Evolutionary conservation across 768 basidiomycete genomes (phyloP), one percentile per base, ranked within the genome.

Genomic region (Tylopilus plumbeoviolaceoides): DNA sequence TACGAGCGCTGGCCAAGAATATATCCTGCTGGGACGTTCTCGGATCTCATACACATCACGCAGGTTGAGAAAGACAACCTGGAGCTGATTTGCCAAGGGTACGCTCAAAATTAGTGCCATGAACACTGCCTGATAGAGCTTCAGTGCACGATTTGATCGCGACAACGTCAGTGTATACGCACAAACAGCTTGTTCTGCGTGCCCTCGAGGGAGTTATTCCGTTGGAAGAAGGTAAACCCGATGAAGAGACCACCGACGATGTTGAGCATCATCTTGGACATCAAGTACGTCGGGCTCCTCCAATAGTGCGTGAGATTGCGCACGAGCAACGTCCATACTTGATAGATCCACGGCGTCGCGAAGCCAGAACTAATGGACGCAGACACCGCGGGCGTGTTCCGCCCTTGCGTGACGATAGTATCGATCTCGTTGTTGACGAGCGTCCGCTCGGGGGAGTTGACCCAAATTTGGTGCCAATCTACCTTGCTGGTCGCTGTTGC

Each of bases 381-480:
- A 23, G 64, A 50, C 4, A 79, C 70, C 0, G 75, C 53, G 0
- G 72, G 72, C 9, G 67, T 72, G 31, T 11, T 30, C 7, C 30
- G 30, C 30, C 71, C 82, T 46, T 82, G 74, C 0, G 18, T 18
- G 7, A 39, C 74, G 50, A 86, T 82, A 6, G 43, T 52, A 0
- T 77, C 71, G 28, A 85, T 72, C 41, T 80, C 74, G 0, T 60
- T 52, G 43, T 72, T 17, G 38, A 39, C 42, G 0, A 55, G 58
- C n/a, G 44, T 54, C 1, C 72, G 61, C 59, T 87, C 81, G 0
- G 72, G 69, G 0, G 83, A 80, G 6, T 75, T 63, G 18, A 65
- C 60, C 86, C 87, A 91, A n/a, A 78, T 64, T 7, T 77, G 68
- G 45, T 78, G 75, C 87, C 88, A 91, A 53, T 89, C 76, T 23